Percentiles rank a stretch among this genome's conserved stretches.
Evolutionary conservation across 257 asterid genomes (phyloP).

Genomic region (Anisodus tanguticus): DNA sequence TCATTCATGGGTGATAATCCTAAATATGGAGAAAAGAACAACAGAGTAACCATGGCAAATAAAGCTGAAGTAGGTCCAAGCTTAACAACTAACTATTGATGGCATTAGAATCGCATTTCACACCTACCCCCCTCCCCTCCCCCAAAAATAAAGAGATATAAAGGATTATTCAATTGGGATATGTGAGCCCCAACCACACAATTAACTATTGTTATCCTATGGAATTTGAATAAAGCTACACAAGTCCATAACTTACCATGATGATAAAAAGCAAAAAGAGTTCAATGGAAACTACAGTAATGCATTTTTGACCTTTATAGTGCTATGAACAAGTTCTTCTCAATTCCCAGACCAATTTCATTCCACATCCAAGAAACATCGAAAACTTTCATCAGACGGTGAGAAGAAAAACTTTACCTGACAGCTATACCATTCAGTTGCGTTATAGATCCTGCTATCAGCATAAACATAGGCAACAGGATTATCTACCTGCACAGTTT

Average conservation of each 20-base stretch:
- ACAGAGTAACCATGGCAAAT: background rate
- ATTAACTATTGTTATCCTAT: background rate
- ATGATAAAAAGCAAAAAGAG: conserved; percentile 21
- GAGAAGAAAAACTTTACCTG: conserved; percentile 58
- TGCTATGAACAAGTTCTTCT: background rate
- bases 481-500: conserved; percentile 63
- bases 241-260: background rate
- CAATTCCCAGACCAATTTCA: background rate
- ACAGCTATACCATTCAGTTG: conserved; percentile 94
- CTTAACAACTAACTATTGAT: conserved; percentile 19
- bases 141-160: background rate
- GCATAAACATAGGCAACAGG: conserved; percentile 92
- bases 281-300: background rate
- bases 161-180: background rate
- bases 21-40: conserved; percentile 20
- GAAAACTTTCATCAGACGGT: background rate
- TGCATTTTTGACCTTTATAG: conserved; percentile 16
- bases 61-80: background rate
- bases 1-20: background rate
- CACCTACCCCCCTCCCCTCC: background rate
- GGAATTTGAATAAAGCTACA: background rate
- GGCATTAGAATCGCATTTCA: background rate
- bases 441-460: conserved; percentile 79
- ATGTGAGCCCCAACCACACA: background rate
- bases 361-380: background rate